Base-by-base conservation (phyloP, 2,329 filamentous ascomycete species). In the Fusarium sp. region DNA sequence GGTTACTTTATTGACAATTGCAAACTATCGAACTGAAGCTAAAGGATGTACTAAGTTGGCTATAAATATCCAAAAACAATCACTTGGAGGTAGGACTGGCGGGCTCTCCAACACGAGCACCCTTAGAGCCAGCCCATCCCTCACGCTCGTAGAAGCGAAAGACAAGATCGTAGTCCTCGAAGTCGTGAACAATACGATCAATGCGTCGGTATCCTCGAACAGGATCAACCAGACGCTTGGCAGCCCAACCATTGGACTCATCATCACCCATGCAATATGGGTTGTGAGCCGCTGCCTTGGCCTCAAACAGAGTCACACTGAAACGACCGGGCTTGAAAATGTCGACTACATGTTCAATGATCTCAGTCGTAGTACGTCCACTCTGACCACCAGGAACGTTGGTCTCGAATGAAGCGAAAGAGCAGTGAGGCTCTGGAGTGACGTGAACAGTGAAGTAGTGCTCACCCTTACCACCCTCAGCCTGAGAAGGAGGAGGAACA, bases 361-460 rank as follows among this genome's bases (percentile, higher is more conserved):
- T 91, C 69, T 97, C 95, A 26, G 90, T 90, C 1, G 95, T 98
- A 78, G 95, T 92, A 67, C 95, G 92, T 17, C 95, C 95, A 58
- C 89, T 93, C 82, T 97, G 94, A 7, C 90, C 91, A 26, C 94
- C 92, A 2, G 96, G 96, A 6, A 99, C 95, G 74, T 98, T 99
- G 72, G 96, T 98, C 85, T 99, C 96, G 78, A 99, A 99, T 3
- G 94, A 98, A 36, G 96, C 96, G 79, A 97, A 99, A 7, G 95
- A 98, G 85, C 95, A 99, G 76, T 97, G 90, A 15, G 95, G 94
- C 85, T 99, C 96, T 1, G 96, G 96, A 0, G 96, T 99, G 71
- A 99, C 96, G 78, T 99, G 96, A 24, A 99, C 96, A 1, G 95
- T 99, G 82, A 98, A 99, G 83, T 99, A 99, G 82, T 98, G 94